These are phyloP conservation scores for Aphanocladium album DNA, from an alignment of 2,329 filamentous ascomycete genomes.

Conservation along the genomic window DNA sequence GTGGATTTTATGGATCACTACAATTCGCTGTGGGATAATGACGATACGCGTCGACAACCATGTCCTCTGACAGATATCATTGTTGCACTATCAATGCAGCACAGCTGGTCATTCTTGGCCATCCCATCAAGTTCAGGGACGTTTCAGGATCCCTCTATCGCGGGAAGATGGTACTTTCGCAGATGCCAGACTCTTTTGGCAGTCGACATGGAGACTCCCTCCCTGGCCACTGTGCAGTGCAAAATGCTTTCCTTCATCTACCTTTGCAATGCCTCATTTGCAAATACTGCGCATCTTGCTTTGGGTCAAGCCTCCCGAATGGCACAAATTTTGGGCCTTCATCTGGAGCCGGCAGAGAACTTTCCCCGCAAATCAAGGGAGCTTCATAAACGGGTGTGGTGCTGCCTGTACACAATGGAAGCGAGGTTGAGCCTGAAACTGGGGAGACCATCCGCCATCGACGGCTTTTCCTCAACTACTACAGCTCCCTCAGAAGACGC, in stretches of 20 bases:
- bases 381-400: constrained; percentile 48
- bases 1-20: constrained; percentile 39
- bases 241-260: constrained; percentile 41
- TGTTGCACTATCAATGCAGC: constrained; percentile 47
- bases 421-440: constrained; percentile 42
- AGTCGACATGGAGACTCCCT: constrained; percentile 42
- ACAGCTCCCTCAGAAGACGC: constrained; percentile 26
- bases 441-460: constrained; percentile 37
- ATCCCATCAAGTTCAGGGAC: background rate
- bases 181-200: constrained; percentile 39
- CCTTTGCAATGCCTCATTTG: constrained; percentile 42
- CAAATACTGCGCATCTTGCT: constrained; percentile 41
- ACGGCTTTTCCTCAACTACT: constrained; percentile 29
- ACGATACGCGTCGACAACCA: constrained; percentile 28
- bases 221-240: constrained; percentile 43
- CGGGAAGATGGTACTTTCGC: constrained; percentile 42
- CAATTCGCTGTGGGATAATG: constrained; percentile 32
- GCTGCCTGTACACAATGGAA: constrained; percentile 45
- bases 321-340: constrained; percentile 43
- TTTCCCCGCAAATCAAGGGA: constrained; percentile 33
- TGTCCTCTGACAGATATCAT: constrained; percentile 50
- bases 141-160: constrained; percentile 34
- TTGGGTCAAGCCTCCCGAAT: constrained; percentile 37
- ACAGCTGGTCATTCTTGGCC: constrained; percentile 28
- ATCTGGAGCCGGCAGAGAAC: constrained; percentile 37